A percentile compares a stretch with the other conserved stretches of the same genome.
Evolutionary conservation across 2,329 filamentous ascomycete genomes (phyloP).

Genomic region (Fragosphaeria purpurea): DNA sequence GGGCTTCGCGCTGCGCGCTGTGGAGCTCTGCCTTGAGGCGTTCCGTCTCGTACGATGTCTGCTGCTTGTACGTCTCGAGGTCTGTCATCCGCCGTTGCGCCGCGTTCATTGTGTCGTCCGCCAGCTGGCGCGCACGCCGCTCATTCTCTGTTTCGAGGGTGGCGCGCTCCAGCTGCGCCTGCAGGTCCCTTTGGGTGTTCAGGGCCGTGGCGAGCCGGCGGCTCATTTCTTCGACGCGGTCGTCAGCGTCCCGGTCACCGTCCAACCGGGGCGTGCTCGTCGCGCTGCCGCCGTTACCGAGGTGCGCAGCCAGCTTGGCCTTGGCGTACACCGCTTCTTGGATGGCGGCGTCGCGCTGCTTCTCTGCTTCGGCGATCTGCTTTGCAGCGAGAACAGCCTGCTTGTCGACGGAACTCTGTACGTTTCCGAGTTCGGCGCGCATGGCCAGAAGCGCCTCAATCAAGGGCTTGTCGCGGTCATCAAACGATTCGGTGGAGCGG

Average conservation of each 20-base stretch:
- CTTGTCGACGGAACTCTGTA: conserved; percentile 81
- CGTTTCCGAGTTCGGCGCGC: conserved; percentile 78
- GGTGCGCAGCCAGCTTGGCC: conserved; percentile 75
- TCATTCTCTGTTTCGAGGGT: conserved; percentile 69
- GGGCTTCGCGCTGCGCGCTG: conserved; percentile 61
- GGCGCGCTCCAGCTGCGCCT: conserved; percentile 60
- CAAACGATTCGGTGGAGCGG: conserved; percentile 66
- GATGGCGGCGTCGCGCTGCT: conserved; percentile 87
- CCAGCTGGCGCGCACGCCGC: conserved; percentile 67
- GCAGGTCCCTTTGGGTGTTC: conserved; percentile 69
- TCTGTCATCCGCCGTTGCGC: conserved; percentile 76
- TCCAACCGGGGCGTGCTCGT: conserved; percentile 50
- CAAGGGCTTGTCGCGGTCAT: conserved; percentile 83
- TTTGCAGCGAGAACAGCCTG: conserved; percentile 79
- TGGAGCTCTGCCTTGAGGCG: conserved; percentile 78
- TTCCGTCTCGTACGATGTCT: conserved; percentile 75
- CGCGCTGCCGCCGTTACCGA: conserved; percentile 44
- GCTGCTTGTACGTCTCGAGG: conserved; percentile 73
- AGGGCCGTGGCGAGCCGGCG: conserved; percentile 75
- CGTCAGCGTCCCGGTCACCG: conserved; percentile 49
- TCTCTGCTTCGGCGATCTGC: conserved; percentile 87
- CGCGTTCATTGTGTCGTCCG: conserved; percentile 77
- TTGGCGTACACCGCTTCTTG: conserved; percentile 92
- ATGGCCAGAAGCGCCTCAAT: conserved; percentile 89
- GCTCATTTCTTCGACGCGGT: conserved; percentile 64